A percentile compares a stretch with the other conserved stretches of the same genome.
phyloP scores from a whole-genome alignment of 2,329 filamentous ascomycete species.

The Botrytis tulipae region DNA sequence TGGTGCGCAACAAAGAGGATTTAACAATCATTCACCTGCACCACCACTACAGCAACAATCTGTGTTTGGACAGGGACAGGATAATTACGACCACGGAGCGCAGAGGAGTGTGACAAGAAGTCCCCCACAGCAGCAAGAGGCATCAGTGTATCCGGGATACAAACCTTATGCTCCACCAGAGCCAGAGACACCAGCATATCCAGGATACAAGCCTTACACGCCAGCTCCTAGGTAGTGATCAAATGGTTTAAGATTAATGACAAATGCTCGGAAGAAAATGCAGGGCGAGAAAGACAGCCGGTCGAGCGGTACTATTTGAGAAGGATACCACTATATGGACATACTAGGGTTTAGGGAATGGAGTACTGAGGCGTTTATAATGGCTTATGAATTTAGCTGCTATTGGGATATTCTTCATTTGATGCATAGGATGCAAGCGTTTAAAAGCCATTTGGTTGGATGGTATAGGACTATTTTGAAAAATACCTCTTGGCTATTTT shows the following conservation, averaged over 20 bases:
- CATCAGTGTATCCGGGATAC: conserved; percentile 15
- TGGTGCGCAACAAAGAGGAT: background rate
- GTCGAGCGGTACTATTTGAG: background rate
- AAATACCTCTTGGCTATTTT: background rate
- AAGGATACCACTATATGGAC: background rate
- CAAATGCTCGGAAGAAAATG: background rate
- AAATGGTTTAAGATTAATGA: background rate
- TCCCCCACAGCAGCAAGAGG: conserved; percentile 9
- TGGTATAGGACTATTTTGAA: background rate
- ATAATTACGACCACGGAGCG: background rate
- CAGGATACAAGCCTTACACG: conserved; percentile 17
- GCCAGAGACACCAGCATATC: background rate
- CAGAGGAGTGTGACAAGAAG: conserved; percentile 12
- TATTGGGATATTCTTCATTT: background rate
- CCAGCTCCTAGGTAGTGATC: background rate
- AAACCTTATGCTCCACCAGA: conserved; percentile 2
- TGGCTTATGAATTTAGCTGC: background rate
- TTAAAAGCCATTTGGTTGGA: background rate
- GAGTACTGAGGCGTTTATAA: background rate
- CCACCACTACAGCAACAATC: background rate
- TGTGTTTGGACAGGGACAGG: background rate
- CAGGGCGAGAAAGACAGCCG: background rate
- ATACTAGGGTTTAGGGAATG: background rate
- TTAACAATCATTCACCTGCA: background rate
- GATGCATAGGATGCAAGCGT: background rate